Base-by-base conservation (phyloP, 225 moss, liverwort and hornwort genomes). In the Asterella californica region DNA sequence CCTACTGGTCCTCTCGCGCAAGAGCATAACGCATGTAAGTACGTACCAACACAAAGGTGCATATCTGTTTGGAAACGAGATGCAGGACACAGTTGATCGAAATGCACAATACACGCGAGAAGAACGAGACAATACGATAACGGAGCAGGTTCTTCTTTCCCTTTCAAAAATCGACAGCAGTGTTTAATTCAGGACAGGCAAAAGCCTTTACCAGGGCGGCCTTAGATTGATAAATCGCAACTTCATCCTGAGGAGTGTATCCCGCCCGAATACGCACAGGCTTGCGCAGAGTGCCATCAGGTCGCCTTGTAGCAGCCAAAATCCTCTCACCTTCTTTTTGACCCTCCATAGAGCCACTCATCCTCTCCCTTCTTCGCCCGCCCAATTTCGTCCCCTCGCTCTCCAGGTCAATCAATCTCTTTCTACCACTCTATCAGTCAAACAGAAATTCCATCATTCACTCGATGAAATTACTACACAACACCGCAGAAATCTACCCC, bases 171-270 rank as follows among this genome's bases (percentile, higher is more conserved):
- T 17, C 10, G 6, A 25, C 4, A 25, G 61, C 9, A 61, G n/a
- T 27, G 27, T 27, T 61, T 25, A 25, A 27, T 6, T 61, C 25
- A 2, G 68, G n/a, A 24, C 36, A 25, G 45, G 70, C 25, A 24
- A 25, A n/a, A 21, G n/a, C 2, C 47, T 71, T 42, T 75, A 92
- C 96, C 83, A 91, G 90, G 42, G 91, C 89, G 25, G 85, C 95
- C 84, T 99, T 99, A 27, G 97, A 93, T 78, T 99, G 93, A 73
- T 99, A 99, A 79, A 99, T 88, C 36, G 97, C 93, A 46, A 99
- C 97, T 92, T 99, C 97, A 70, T 99, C 97, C 79, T 99, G 97
- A 45, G 97, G 97, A 73, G 93, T 95, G 82, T 94, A 95, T 34
- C 97, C 97, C 25, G 97, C 93, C 29, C 97, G 94, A 78, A 99